phyloP scores from a whole-genome alignment of 352 stramenopile species.

The Globisporangium nagaii region DNA sequence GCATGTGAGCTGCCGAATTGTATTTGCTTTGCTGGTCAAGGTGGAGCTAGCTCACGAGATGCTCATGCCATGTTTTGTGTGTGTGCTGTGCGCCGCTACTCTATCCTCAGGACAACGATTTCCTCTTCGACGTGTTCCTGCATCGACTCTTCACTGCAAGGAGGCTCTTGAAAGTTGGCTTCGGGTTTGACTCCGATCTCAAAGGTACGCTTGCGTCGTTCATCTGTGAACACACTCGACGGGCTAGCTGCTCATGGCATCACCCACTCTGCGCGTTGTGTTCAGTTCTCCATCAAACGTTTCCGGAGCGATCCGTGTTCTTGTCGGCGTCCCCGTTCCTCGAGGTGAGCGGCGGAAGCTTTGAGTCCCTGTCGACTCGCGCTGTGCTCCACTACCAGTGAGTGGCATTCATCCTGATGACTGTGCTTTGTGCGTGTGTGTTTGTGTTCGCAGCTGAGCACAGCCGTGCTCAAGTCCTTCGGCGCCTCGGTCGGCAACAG shows the following conservation, averaged over 20 bases:
- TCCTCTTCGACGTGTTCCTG: conserved; percentile 46
- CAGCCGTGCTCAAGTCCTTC: conserved; percentile 19
- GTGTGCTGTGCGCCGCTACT: too few relatives aligned
- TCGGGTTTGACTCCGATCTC: conserved; percentile 67
- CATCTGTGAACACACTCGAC: not conserved
- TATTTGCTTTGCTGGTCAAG: not conserved
- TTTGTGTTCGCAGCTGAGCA: conserved; percentile 21
- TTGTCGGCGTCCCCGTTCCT: conserved; percentile 29
- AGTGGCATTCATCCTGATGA: too few relatives aligned
- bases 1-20: conserved; percentile 27
- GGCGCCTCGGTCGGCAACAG: conserved; percentile 28
- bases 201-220: conserved; percentile 29
- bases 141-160: conserved; percentile 23
- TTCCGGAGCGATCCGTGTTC: conserved; percentile 48
- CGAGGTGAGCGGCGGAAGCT: too few relatives aligned
- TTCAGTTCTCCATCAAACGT: conserved; percentile 59
- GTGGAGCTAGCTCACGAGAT: too few relatives aligned
- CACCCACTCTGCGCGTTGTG: not conserved
- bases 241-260: not conserved
- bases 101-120: conserved; percentile 23
- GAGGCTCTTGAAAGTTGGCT: conserved; percentile 45
- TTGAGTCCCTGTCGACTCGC: too few relatives aligned
- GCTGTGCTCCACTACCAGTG: too few relatives aligned
- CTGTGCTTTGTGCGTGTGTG: too few relatives aligned
- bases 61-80: too few relatives aligned